Evolutionary conservation across 2,329 filamentous ascomycete species (phyloP), one percentile per base, ranked within the genome.

Genomic region (Knoxdaviesia proteae): DNA sequence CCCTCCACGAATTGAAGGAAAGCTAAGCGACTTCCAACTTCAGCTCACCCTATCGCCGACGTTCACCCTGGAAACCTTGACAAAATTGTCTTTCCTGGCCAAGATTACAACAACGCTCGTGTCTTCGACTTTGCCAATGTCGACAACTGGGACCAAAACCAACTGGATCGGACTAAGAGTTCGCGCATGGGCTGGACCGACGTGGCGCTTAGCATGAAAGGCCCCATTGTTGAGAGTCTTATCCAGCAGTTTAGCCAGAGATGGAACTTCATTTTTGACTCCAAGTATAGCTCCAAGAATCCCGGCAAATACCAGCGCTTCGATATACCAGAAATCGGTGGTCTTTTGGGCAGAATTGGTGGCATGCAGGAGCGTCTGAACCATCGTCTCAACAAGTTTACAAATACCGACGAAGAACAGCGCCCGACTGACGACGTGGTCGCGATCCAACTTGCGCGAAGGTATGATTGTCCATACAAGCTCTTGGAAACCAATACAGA

Each of bases 101-200:
- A 94, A 54, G 87, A 94, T 52, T 94, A 83, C 63, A 94, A 94
- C 61, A 93, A 94, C 50, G 84, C 84, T 30, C 69, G 77, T 42
- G 75, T 92, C 34, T 80, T 81, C 55, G 87, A 90, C 57, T 88
- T 90, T 56, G 68, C 76, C 39, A 74, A 84, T 50, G 81, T 88
- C 29, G 60, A 71, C 20, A 70, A 90, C 47, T 92, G 79, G 74
- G 71, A 88, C 48, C 73, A 86, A 47, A 94, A 94, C 58, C 84
- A 93, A 54, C 69, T 94, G 20, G 80, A 92, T 52, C 73, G 87
- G 41, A 78, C 76, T 7, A 74, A 76, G 53, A 82, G 68, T 58
- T 84, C 82, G 3, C 73, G 87, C 46, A 94, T 94, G 84, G 86
- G 86, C 20, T 94, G 87, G 87, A 84, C 81, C 9, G 87, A 94